Conservation (phyloP, 441 rosid genomes). For the Erodium trifolium region DNA sequence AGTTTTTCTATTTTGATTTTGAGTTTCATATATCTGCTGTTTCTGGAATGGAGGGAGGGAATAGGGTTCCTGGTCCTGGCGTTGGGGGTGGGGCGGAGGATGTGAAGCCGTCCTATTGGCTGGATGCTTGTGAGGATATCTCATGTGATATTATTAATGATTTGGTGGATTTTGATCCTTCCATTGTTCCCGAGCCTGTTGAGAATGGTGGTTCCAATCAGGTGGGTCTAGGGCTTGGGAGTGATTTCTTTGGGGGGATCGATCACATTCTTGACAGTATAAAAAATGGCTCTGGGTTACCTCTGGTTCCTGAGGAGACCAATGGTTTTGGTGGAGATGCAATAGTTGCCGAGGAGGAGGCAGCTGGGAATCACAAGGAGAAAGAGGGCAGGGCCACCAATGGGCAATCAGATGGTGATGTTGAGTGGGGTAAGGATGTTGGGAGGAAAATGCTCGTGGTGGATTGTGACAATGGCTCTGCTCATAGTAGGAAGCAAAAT, state of each 20-base stretch:
- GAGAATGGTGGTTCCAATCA: constrained; percentile 35
- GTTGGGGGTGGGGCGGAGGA: constrained; percentile 26
- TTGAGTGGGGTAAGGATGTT: constrained; percentile 7
- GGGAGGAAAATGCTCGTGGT: constrained; percentile 22
- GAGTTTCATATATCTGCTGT: not conserved
- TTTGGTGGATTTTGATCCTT: constrained; percentile 59
- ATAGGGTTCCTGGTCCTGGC: constrained; percentile 37
- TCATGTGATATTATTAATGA: constrained; percentile 61
- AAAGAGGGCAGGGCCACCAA: constrained; percentile 19
- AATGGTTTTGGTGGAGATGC: not conserved
- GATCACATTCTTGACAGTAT: constrained; percentile 84
- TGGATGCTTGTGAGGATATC: constrained; percentile 82
- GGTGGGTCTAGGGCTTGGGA: constrained; percentile 24
- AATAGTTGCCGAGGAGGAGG: constrained; percentile 20
- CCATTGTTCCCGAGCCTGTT: constrained; percentile 35
- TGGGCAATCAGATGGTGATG: constrained; percentile 23
- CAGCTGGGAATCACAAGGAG: constrained; percentile 19
- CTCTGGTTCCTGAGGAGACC: constrained; percentile 18
- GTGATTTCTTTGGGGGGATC: constrained; percentile 89
- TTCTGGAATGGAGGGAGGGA: constrained; percentile 43
- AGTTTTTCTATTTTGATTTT: not conserved
- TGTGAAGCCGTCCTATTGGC: constrained; percentile 67
- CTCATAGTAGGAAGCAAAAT: constrained; percentile 2
- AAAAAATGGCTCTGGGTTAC: constrained; percentile 71
- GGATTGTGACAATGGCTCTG: constrained; percentile 20